Evolutionary conservation across 148 eudicot genomes (phyloP).

Genomic region (Rhododendron vialii): DNA sequence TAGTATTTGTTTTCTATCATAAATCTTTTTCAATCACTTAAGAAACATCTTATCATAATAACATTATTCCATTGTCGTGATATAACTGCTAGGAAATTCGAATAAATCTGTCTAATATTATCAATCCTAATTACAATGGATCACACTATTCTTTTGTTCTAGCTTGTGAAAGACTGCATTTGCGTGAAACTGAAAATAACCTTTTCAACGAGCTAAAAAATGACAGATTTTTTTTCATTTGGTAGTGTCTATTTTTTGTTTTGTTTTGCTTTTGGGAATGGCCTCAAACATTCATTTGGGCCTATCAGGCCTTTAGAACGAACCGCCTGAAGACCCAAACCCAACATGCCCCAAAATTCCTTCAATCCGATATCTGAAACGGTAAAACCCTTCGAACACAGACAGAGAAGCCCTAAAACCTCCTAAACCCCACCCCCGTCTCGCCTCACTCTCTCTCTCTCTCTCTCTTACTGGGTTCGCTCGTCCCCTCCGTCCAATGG

Average conservation of each 20-base stretch:
- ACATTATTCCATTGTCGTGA: no score
- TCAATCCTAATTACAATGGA: no score
- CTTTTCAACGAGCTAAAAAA: no score
- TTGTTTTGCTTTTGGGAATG: background rate
- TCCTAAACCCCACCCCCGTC: constrained; percentile 11
- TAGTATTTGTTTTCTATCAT: no score
- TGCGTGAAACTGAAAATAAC: no score
- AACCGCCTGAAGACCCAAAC: background rate
- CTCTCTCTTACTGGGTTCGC: background rate
- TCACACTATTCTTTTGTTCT: no score
- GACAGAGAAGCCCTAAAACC: constrained; percentile 7
- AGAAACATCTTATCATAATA: no score
- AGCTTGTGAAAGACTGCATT: no score
- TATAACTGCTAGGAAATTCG: no score
- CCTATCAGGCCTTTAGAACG: background rate
- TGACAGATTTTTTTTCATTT: no score
- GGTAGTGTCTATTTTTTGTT: background rate
- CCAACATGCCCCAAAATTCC: background rate
- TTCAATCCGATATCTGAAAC: background rate
- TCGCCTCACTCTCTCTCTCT: background rate
- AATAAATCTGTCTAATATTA: no score
- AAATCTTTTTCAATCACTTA: no score
- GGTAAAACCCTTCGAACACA: constrained; percentile 1
- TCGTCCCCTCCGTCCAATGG: constrained; percentile 35
- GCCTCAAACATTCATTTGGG: background rate